Percentiles rank a stretch among this genome's conserved stretches.
These are phyloP conservation scores for Xylaria sp. DNA, from an alignment of 2,329 filamentous ascomycete genomes.

Conservation along the genomic window DNA sequence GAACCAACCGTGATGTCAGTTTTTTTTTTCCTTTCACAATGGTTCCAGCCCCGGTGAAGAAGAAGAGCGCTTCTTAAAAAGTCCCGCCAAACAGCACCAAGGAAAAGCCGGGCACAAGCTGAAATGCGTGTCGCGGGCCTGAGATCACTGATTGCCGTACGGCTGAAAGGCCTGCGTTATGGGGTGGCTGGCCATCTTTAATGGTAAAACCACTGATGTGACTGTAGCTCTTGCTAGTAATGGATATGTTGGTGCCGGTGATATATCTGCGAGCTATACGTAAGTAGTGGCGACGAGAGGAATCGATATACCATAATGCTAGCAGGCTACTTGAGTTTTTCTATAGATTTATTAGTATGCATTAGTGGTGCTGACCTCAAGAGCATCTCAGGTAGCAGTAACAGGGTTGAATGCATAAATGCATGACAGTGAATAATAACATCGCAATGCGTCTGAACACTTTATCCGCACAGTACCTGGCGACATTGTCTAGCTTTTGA, in stretches of 20 bases:
- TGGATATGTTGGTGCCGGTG: background rate
- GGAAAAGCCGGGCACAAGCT: background rate
- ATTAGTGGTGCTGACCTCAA: background rate
- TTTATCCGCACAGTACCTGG: background rate
- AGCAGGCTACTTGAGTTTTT: background rate
- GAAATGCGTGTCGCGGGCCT: constrained; percentile 7
- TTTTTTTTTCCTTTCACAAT: no score
- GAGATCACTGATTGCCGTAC: background rate
- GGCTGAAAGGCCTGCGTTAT: constrained; percentile 7
- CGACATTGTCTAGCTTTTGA: background rate
- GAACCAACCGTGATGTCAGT: background rate
- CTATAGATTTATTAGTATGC: background rate
- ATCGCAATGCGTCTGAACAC: background rate
- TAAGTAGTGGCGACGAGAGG: background rate
- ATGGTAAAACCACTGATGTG: background rate
- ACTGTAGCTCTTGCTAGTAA: no score
- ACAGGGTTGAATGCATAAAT: background rate
- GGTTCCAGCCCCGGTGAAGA: no score
- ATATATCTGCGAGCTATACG: background rate
- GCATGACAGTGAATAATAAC: background rate
- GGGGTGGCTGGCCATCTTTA: background rate
- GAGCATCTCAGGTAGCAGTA: background rate
- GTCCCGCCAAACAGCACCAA: background rate
- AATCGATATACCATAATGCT: background rate
- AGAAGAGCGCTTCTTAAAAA: background rate